phyloP scores from a whole-genome alignment of 495 filamentous ascomycete species.

The Xylaria intraflava region DNA sequence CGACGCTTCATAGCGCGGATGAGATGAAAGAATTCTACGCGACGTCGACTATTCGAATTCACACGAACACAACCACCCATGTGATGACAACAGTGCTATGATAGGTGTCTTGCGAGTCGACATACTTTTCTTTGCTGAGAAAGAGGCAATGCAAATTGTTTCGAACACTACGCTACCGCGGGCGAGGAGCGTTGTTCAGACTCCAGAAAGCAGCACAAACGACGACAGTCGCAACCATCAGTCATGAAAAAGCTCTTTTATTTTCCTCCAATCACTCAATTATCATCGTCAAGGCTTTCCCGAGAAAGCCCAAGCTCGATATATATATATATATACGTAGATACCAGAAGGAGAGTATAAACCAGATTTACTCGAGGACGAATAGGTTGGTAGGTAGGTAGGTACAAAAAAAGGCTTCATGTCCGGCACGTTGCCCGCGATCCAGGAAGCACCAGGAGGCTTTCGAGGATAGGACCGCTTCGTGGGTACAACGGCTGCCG shows the following conservation, averaged over 20 bases:
- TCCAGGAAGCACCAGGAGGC: conserved; percentile 33
- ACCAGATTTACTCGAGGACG: too few relatives aligned
- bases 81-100: not conserved
- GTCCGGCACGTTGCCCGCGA: conserved; percentile 41
- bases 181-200: not conserved
- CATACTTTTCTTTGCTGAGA: too few relatives aligned
- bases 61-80: not conserved
- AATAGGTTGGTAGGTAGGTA: too few relatives aligned
- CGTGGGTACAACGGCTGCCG: conserved; percentile 24
- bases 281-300: too few relatives aligned
- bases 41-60: not conserved
- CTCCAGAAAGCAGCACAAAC: not conserved
- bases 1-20: not conserved
- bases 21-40: not conserved
- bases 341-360: too few relatives aligned
- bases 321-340: too few relatives aligned
- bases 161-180: not conserved
- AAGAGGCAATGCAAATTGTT: too few relatives aligned
- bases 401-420: conserved; percentile 17
- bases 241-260: not conserved
- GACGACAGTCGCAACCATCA: too few relatives aligned
- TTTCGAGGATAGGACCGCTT: conserved; percentile 35
- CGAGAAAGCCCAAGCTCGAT: too few relatives aligned
- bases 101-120: too few relatives aligned
- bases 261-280: too few relatives aligned